Evolutionary conservation across 1,139 yeast genomes (phyloP).

Genomic region (Blastobotrys buckinghamii): DNA sequence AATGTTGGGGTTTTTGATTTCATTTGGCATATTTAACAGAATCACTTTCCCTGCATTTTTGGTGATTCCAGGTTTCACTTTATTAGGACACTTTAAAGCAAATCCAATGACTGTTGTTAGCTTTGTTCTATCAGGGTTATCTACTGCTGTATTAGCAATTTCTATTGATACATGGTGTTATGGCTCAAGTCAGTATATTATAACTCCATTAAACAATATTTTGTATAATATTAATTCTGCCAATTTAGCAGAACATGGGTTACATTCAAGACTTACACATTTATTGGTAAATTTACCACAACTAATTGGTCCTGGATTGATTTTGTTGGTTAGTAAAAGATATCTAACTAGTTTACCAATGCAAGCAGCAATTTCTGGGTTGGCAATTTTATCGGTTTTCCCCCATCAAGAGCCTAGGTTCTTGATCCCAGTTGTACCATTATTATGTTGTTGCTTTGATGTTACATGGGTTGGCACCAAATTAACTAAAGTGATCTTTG

Average conservation of each 20-base stretch:
- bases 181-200: slow-evolving; percentile 32
- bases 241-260: slow-evolving; percentile 72
- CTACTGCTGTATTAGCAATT: slow-evolving; percentile 40
- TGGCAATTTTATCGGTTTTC: slow-evolving; percentile 54
- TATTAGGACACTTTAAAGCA: slow-evolving; percentile 25
- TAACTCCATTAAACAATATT: slow-evolving; percentile 75
- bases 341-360: slow-evolving; percentile 34
- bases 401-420: slow-evolving; percentile 94
- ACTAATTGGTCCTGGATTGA: slow-evolving; percentile 67
- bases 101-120: slow-evolving; percentile 27
- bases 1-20: slow-evolving; percentile 47
- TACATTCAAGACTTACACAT: slow-evolving; percentile 77
- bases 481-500: slow-evolving; percentile 29
- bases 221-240: slow-evolving; percentile 54
- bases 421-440: slow-evolving; percentile 69
- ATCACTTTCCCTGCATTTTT: slow-evolving; percentile 77
- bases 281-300: slow-evolving; percentile 69
- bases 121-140: slow-evolving; percentile 21
- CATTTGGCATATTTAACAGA: slow-evolving; percentile 76
- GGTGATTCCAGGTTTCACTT: slow-evolving; percentile 44
- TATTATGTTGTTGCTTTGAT: slow-evolving; percentile 59
- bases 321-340: slow-evolving; percentile 37
- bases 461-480: slow-evolving; percentile 23
- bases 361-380: slow-evolving; percentile 56
- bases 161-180: slow-evolving; percentile 48